Evolutionary conservation across 2,329 filamentous ascomycete species (phyloP), one percentile per base, ranked within the genome.

Genomic region (Fusarium sp.): DNA sequence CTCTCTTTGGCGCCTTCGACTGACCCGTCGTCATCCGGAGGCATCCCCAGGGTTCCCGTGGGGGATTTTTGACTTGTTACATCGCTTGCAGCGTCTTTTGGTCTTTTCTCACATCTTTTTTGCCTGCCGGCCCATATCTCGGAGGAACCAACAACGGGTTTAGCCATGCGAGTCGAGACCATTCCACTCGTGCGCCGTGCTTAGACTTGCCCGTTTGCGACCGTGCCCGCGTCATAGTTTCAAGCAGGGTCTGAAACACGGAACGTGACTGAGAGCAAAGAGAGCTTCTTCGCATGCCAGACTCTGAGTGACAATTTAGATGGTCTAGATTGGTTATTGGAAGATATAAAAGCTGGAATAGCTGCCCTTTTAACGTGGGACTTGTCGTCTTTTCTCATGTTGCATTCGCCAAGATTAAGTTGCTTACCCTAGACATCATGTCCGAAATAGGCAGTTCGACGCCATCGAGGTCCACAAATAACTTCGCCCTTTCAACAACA

Each of bases 391-490:
- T 50, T 27, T 30, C 14, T 50, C 9, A 8, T 8, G 12, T 27
- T 22, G 9, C 8, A 22, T 30, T 11, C 27, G 9, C 11, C 5
- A 9, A 37, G 25, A n/a, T 17, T 7, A 10, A 27, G 14, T 2
- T 15, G 25, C 33, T 22, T 72, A 75, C 72, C 72, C 72, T 63
- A 15, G 2, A 74, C 37, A 40, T 5, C 43, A 38, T 25, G 17
- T 32, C 72, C 59, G 12, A 60, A 73, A 66, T 35, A 50, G 72
- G 72, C 38, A 75, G 62, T 66, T 66, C 30, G 30, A 43, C 33
- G 61, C 37, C 17, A 45, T 63, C 30, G 38, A 72, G 60, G 66
- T 69, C 71, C 71, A 72, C 65, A 69, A 72, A 72, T 38, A 58
- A 58, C n/a, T 14, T 52, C 27, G 7, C 25, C 47, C 47, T 32